Base-by-base conservation (phyloP, 495 filamentous ascomycete genomes). In the Glonium stellatum region DNA sequence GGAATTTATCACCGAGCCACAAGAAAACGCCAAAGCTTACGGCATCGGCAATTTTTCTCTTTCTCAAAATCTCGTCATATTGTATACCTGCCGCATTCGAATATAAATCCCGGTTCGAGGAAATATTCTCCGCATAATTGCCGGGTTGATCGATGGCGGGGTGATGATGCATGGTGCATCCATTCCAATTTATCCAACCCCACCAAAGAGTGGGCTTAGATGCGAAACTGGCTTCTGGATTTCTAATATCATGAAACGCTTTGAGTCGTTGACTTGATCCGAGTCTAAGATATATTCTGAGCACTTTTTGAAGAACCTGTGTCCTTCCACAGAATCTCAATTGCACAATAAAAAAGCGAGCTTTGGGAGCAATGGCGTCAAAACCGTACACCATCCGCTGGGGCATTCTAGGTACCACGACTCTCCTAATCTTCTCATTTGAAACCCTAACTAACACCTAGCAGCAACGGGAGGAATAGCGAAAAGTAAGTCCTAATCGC, bases 351-450 rank as follows among this genome's bases (percentile, higher is more conserved):
- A 4, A 44, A 13, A 44, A 44, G 39, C 27, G 6, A 48, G 31
- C 25, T 18, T 36, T n/a, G n/a, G n/a, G 10, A 37, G 36, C 4
- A 1, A 72, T 71, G 69, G 58, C 59, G 60, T 56, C 74, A 34
- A 42, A 59, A 56, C 82, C 84, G 3, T 82, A 82, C 68, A 83
- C 80, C 58, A 68, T 88, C 50, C 80, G 78, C 61, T 92, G 88
- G 88, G 89, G 89, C 70, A 91, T 93, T 69, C 76, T 93, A 73
- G 81, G 81, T 82, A 71, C 27, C 27, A 31, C 27, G 53, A 73
- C 48, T 61, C 8, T 21, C 19, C 36, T n/a, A 35, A 15, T 51
- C 46, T 11, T 25, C 36, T 46, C 57, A 36, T 18, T 46, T 55
- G n/a, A 46, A 4, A 25, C 49, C 5, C 47, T 52, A 42, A 61